Conservation (phyloP, 2,329 filamentous ascomycete genomes). For the Penicillium sp. region DNA sequence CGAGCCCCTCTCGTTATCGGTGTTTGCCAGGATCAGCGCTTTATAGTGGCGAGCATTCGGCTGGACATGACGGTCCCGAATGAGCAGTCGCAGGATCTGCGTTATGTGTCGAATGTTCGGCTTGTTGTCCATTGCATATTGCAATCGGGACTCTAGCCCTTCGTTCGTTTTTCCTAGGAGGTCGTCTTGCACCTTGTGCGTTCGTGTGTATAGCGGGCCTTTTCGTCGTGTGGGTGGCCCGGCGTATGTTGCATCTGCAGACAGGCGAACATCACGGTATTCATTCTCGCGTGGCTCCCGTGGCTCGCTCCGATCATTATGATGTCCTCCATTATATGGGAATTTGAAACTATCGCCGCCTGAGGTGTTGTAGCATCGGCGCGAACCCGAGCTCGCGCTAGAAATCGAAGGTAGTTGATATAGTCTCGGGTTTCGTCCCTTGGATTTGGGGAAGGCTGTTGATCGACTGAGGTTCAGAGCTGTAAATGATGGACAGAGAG, state of each 20-base stretch:
- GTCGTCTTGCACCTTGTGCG: conserved; percentile 4
- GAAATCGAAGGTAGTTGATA: conserved; percentile 6
- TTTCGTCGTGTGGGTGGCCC: background rate
- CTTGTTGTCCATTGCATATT: conserved; percentile 23
- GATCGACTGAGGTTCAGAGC: conserved; percentile 20
- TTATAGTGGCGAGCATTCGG: conserved; percentile 59
- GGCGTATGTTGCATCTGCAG: background rate
- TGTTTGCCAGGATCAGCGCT: conserved; percentile 71
- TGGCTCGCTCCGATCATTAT: background rate
- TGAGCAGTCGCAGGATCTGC: conserved; percentile 39
- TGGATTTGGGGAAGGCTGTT: conserved; percentile 10
- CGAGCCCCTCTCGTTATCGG: conserved; percentile 63
- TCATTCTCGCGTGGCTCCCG: background rate
- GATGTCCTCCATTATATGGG: background rate
- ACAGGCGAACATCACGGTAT: background rate
- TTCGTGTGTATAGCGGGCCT: background rate
- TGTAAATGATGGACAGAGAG: conserved; percentile 41
- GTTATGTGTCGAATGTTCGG: conserved; percentile 31
- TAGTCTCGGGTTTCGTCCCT: conserved; percentile 9
- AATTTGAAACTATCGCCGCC: background rate
- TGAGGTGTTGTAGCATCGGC: conserved; percentile 23
- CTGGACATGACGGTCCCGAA: conserved; percentile 38
- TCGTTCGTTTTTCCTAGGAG: conserved; percentile 16
- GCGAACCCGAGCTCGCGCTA: conserved; percentile 13
- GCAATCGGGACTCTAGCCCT: conserved; percentile 33